These are phyloP conservation scores for Phytophthora fragariaefolia DNA, from an alignment of 352 stramenopile genomes.

Conservation along the genomic window DNA sequence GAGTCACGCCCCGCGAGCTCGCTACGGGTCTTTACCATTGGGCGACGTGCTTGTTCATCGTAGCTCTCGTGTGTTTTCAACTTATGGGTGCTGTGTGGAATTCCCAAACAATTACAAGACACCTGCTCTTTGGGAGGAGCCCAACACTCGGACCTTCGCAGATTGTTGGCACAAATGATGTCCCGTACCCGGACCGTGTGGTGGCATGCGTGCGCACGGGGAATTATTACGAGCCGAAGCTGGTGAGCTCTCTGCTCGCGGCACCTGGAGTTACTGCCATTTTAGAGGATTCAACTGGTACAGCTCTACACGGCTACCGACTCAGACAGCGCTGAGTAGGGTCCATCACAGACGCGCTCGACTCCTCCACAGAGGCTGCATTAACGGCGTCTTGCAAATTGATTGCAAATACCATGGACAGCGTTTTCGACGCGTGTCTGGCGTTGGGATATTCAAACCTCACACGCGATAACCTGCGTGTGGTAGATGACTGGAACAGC, in stretches of 20 bases:
- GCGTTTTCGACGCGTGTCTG: slow-evolving; percentile 24
- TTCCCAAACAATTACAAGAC: not conserved
- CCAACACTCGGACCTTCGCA: slow-evolving; percentile 15
- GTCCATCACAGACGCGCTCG: slow-evolving; percentile 30
- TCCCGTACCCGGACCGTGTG: slow-evolving; percentile 51
- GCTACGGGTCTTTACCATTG: slow-evolving; percentile 19
- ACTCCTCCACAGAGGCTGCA: slow-evolving; percentile 11
- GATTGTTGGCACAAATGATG: slow-evolving; percentile 50
- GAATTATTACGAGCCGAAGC: slow-evolving; percentile 33
- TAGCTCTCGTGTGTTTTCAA: slow-evolving; percentile 39
- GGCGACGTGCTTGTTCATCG: slow-evolving; percentile 1
- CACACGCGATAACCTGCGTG: slow-evolving; percentile 35
- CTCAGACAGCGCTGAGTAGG: slow-evolving; percentile 25
- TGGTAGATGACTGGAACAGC: slow-evolving; percentile 33
- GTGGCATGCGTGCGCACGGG: slow-evolving; percentile 43
- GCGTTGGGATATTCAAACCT: slow-evolving; percentile 31
- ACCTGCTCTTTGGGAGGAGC: slow-evolving; percentile 22
- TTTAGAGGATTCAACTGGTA: slow-evolving; percentile 22
- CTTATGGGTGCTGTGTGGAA: slow-evolving; percentile 43
- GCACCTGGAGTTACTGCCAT: slow-evolving; percentile 17
- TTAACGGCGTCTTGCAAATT: slow-evolving; percentile 11
- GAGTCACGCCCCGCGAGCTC: slow-evolving; percentile 8
- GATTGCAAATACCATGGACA: slow-evolving; percentile 27
- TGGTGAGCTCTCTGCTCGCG: slow-evolving; percentile 42
- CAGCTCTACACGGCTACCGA: slow-evolving; percentile 23